Evolutionary conservation across 1,139 yeast species (phyloP).

Genomic region (Lodderomyces beijingensis): DNA sequence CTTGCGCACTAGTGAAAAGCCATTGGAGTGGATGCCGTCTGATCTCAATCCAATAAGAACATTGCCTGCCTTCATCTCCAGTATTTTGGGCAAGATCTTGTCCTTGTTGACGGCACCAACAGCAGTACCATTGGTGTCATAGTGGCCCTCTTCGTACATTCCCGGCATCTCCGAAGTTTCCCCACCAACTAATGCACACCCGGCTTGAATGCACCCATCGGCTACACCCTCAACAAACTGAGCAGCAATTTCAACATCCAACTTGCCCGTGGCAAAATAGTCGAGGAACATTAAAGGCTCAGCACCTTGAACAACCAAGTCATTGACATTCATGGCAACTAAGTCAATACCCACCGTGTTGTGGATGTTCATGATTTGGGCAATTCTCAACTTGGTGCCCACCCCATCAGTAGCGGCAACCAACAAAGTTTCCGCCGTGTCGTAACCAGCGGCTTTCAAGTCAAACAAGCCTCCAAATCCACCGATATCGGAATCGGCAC

Average conservation of each 20-base stretch:
- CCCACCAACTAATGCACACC: conserved; percentile 98
- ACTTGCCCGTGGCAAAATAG: conserved; percentile 92
- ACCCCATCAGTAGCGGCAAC: conserved; percentile 99
- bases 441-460: conserved; percentile 82
- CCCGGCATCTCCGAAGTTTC: conserved; percentile 99
- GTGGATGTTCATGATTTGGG: conserved; percentile 84
- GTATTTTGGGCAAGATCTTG: conserved; percentile 66
- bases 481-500: conserved; percentile 97
- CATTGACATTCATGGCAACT: conserved; percentile 98
- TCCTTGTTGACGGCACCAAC: conserved; percentile 94
- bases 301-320: conserved; percentile 97
- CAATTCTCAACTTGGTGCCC: conserved; percentile 94
- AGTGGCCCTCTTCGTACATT: conserved; percentile 91
- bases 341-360: conserved; percentile 97
- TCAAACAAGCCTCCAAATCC: conserved; percentile 98
- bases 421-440: conserved; percentile 66
- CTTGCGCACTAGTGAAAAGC: conserved; percentile 93
- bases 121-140: conserved; percentile 97
- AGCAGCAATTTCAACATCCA: conserved; percentile 80
- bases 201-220: conserved; percentile 90
- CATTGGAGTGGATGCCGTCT: conserved; percentile 94
- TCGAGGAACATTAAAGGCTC: conserved; percentile 95
- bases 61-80: conserved; percentile 72
- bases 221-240: conserved; percentile 94
- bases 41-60: conserved; percentile 83